Percentiles rank a stretch among this genome's conserved stretches.
Evolutionary conservation across 108 stramenopile genomes (phyloP).

Genomic region (Nitzschia putrida): DNA sequence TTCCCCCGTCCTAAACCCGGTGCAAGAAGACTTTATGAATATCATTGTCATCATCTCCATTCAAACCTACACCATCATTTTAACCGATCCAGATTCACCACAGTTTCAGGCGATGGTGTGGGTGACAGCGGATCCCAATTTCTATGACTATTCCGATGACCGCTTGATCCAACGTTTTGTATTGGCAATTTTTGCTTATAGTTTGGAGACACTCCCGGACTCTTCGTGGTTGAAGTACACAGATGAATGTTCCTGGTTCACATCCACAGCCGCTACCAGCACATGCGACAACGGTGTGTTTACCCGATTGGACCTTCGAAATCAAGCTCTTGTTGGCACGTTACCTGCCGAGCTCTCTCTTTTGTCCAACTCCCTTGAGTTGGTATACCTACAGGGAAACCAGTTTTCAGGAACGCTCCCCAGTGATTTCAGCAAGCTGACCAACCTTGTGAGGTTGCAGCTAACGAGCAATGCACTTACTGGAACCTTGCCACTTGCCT

Average conservation of each 20-base stretch:
- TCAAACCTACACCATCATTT: background rate
- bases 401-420: conserved; percentile 58
- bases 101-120: conserved; percentile 21
- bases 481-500: conserved; percentile 52
- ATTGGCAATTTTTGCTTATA: conserved; percentile 20
- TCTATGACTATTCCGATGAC: conserved; percentile 22
- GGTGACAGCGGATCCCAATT: conserved; percentile 25
- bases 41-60: background rate
- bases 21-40: background rate
- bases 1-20: background rate
- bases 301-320: conserved; percentile 8
- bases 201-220: conserved; percentile 12
- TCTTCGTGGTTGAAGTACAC: conserved; percentile 2
- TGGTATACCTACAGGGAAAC: conserved; percentile 58
- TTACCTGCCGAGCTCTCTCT: conserved; percentile 25
- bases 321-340: conserved; percentile 15
- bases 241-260: conserved; percentile 13
- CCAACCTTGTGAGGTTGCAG: conserved; percentile 1
- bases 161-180: conserved; percentile 28
- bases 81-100: conserved; percentile 3
- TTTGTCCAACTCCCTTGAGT: conserved; percentile 17
- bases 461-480: conserved; percentile 42
- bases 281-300: conserved; percentile 4
- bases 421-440: conserved; percentile 23
- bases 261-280: conserved; percentile 21